Conservation (phyloP, 371 early-diverging fungal species). For the Haplosporangium sp. region DNA sequence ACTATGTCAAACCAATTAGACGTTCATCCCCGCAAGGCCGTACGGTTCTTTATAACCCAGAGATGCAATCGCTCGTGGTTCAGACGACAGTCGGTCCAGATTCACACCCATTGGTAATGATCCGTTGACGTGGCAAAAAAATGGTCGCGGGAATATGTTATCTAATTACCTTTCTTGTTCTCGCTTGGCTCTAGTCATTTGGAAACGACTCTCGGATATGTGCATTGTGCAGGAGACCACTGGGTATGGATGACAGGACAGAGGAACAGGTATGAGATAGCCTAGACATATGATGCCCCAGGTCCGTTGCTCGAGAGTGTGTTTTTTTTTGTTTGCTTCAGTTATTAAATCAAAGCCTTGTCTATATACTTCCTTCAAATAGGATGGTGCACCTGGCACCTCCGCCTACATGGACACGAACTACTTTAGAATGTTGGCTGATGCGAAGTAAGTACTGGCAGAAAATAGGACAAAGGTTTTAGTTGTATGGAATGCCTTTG, state of each 20-base stretch:
- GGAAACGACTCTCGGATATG: conserved; percentile 29
- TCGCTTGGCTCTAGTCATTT: conserved; percentile 19
- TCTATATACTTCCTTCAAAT: neutral
- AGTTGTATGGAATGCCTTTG: neutral
- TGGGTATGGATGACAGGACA: conserved; percentile 22
- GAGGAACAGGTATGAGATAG: conserved; percentile 27
- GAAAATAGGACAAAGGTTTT: neutral
- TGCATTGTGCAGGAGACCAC: conserved; percentile 32
- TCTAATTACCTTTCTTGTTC: no score
- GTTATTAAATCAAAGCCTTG: no score
- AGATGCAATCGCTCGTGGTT: conserved; percentile 43
- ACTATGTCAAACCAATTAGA: conserved; percentile 3
- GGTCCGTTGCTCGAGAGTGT: no score
- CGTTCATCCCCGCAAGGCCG: conserved; percentile 48
- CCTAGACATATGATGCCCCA: no score
- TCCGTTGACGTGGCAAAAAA: neutral
- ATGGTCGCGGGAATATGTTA: neutral
- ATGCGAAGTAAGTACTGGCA: conserved; percentile 56
- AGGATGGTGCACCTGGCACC: conserved; percentile 11
- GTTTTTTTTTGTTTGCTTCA: no score
- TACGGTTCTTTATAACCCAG: conserved; percentile 48
- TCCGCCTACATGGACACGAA: conserved; percentile 70
- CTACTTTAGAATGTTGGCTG: conserved; percentile 72
- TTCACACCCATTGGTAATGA: conserved; percentile 30
- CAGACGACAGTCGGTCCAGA: conserved; percentile 31